Evolutionary conservation across 345 rosid genomes (phyloP), one percentile per base, ranked within the genome.

Genomic region (Linum tenue): DNA sequence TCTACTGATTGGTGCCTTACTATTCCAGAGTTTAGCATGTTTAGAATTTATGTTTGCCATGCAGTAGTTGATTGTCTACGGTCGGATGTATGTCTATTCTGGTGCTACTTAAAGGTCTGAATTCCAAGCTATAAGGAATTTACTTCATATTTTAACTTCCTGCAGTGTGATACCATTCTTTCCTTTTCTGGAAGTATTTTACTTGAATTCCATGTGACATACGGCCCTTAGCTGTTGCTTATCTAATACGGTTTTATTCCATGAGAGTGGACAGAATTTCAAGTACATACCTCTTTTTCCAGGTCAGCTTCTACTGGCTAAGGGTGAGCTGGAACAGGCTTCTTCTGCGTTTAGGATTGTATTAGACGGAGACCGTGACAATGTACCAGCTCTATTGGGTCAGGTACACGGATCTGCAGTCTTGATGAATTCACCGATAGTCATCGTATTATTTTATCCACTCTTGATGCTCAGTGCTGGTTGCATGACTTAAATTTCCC

Each of bases 281-380:
- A 16, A 36, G 36, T 44, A 62, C 50, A 41, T 40, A 60, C 64
- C 51, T 80, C 62, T 44, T 42, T 64, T 64, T 75, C 61, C 84
- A 92, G 98, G 99, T 75, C 99, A 94, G 79, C 89, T 94, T 62
- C 86, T 94, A 77, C 82, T 94, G 70, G 99, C 92, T 64, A 90
- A 88, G 83, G 96, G 96, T 67, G 99, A 94, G 70, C 64, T 86
- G 65, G 97, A 90, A 53, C 96, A 88, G 76, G 99, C 97, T 56
- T 84, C 74, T 69, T 81, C 90, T 78, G 96, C 97, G 7, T 94
- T 94, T 79, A 94, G 78, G 72, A 90, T 94, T 62, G 92, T 83
- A 15, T 67, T 94, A 66, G 99, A 83, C 62, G 92, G 81, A 72
- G 84, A 84, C 59, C 78, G 82, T 40, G 89, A 94, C 70, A 90